phyloP scores from a whole-genome alignment of 108 stramenopile species.

The Stephanodiscus minutulus region DNA sequence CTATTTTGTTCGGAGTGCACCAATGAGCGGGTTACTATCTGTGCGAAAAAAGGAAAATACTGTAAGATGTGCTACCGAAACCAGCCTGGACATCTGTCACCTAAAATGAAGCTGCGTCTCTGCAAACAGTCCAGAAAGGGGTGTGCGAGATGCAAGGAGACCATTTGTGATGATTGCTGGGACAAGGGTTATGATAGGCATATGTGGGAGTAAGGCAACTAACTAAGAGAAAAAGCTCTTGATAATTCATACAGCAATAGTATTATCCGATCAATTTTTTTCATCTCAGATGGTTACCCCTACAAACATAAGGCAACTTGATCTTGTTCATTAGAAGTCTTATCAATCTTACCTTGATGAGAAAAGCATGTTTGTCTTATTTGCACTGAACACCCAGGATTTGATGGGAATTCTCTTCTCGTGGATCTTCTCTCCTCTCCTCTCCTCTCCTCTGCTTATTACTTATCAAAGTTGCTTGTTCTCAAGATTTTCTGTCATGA shows the following conservation, averaged over 20 bases:
- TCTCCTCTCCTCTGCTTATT: too few relatives aligned
- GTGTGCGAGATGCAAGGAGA: neutral
- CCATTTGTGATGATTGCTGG: neutral
- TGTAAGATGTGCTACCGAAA: slow-evolving; percentile 1
- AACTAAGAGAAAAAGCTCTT: neutral
- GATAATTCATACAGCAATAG: too few relatives aligned
- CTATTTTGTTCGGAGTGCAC: neutral
- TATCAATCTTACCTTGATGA: too few relatives aligned
- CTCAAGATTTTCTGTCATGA: too few relatives aligned
- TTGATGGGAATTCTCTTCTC: too few relatives aligned
- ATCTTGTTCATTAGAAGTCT: too few relatives aligned
- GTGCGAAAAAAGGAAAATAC: neutral
- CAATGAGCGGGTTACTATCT: neutral
- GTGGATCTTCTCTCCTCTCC: too few relatives aligned
- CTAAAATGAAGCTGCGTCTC: neutral
- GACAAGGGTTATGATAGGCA: neutral
- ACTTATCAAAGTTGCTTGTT: too few relatives aligned
- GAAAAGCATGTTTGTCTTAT: too few relatives aligned
- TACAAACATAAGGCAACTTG: neutral
- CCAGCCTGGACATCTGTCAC: neutral
- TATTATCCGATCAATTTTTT: too few relatives aligned
- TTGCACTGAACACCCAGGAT: too few relatives aligned
- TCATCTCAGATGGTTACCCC: neutral
- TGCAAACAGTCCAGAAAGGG: neutral
- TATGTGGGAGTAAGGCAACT: neutral